These are phyloP conservation scores for Penicillium sp. DNA, from an alignment of 2,329 filamentous ascomycete genomes.

Conservation along the genomic window DNA sequence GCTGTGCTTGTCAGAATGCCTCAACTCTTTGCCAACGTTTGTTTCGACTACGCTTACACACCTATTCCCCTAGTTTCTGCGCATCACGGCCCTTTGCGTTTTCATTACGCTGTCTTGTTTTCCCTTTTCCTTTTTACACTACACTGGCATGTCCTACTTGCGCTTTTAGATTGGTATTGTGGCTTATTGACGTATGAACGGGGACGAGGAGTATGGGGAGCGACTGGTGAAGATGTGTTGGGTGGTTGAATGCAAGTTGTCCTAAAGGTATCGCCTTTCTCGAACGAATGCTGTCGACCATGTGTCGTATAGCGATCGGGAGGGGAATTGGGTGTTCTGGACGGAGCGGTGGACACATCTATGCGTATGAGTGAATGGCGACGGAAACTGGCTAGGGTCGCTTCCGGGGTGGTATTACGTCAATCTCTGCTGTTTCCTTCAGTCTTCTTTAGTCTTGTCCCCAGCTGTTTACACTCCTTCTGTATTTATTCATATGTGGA, in stretches of 20 bases:
- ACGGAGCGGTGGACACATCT: conserved; percentile 19
- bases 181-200: conserved; percentile 34
- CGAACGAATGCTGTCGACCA: conserved; percentile 16
- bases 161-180: conserved; percentile 25
- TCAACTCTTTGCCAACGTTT: conserved; percentile 23
- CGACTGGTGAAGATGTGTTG: conserved; percentile 26
- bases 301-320: conserved; percentile 18
- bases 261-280: conserved; percentile 21
- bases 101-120: conserved; percentile 15
- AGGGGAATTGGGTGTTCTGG: conserved; percentile 16
- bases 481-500: conserved; percentile 18
- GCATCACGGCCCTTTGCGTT: conserved; percentile 19
- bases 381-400: conserved; percentile 53
- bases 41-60: conserved; percentile 17
- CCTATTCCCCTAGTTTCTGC: conserved; percentile 20
- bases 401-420: conserved; percentile 53
- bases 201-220: conserved; percentile 33
- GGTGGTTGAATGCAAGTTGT: conserved; percentile 21
- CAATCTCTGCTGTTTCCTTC: conserved; percentile 34
- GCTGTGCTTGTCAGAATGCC: conserved; percentile 26
- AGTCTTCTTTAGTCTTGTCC: conserved; percentile 19
- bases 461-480: conserved; percentile 19
- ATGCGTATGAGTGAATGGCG: conserved; percentile 36
- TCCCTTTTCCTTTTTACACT: conserved; percentile 18
- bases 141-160: conserved; percentile 15